Evolutionary conservation across 805 yeast genomes (phyloP), one percentile per base, ranked within the genome.

Genomic region (Starmerella floris): DNA sequence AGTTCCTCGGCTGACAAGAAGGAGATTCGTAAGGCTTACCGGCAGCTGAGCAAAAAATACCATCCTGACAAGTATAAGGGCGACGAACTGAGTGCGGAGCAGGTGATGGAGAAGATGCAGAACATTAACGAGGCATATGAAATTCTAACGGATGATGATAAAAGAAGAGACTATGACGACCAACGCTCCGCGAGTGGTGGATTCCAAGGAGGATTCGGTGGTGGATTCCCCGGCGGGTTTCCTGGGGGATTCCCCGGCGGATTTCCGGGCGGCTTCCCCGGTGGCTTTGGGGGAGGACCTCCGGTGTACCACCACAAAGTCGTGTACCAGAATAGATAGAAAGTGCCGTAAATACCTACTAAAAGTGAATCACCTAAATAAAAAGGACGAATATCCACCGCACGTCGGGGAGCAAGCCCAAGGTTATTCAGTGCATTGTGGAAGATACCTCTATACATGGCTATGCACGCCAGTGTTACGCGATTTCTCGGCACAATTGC

Each of bases 51-150:
- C 28, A 78, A 79, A 55, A 76, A 76, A 56, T 83, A 72, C 59
- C 98, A 88, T 57, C 98, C 98, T 0, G 98, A 88, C 62, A 91
- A 88, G 59, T 78, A 82, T 57, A 76, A 76, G 54, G 77, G 76
- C 28, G 43, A 23, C 1, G 83, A 78, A 30, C 58, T 79, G 46
- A 67, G 77, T 8, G 69, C 73, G 23, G 83, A 77, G 26, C 72
- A 79, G 45, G 79, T 80, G 30, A 94, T 84, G 60, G 66, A 66
- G 39, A 83, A 81, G 54, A 91, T 88, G 87, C 84, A 93, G 37
- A 87, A 79, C 42, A 82, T 88, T 49, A 91, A 88, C 61, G 83
- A 81, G 56, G 97, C 97, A 0, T 85, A 91, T 60, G 96, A 85
- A 57, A 77, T 79, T 2, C 66, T 88, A 30, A 73, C 85, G 9